Percentiles rank a stretch among this genome's conserved stretches.
Evolutionary conservation across 305 asterid species (phyloP).

Genomic region (Fraxinus floribunda): DNA sequence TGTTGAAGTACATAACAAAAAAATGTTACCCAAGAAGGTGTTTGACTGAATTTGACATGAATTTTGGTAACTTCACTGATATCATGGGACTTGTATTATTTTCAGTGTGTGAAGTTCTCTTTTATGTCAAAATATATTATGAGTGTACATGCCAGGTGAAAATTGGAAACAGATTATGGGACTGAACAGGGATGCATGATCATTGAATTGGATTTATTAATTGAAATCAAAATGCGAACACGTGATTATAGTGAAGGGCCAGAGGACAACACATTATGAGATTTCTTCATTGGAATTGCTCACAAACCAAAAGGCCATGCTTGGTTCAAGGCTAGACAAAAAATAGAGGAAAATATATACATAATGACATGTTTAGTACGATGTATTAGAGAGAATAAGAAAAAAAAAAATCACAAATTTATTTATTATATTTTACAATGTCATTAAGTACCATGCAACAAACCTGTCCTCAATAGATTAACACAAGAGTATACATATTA

Average conservation of each 20-base stretch:
- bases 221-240: neutral
- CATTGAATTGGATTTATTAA: neutral
- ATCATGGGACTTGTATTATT: neutral
- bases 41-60: neutral
- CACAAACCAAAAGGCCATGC: neutral
- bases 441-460: neutral
- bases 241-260: neutral
- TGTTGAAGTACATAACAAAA: neutral
- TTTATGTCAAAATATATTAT: neutral
- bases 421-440: neutral
- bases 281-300: neutral
- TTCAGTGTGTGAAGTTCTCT: neutral
- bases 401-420: neutral
- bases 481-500: neutral
- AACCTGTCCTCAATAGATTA: neutral
- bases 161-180: neutral
- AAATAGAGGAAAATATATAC: neutral
- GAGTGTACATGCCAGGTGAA: neutral
- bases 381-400: neutral
- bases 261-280: neutral
- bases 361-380: neutral
- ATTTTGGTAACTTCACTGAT: neutral
- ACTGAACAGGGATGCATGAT: neutral
- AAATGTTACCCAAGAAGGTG: slow-evolving; percentile 10
- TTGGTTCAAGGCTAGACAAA: neutral